phyloP scores from a whole-genome alignment of 139 green algal genomes.

The Monoraphidium neglectum region DNA sequence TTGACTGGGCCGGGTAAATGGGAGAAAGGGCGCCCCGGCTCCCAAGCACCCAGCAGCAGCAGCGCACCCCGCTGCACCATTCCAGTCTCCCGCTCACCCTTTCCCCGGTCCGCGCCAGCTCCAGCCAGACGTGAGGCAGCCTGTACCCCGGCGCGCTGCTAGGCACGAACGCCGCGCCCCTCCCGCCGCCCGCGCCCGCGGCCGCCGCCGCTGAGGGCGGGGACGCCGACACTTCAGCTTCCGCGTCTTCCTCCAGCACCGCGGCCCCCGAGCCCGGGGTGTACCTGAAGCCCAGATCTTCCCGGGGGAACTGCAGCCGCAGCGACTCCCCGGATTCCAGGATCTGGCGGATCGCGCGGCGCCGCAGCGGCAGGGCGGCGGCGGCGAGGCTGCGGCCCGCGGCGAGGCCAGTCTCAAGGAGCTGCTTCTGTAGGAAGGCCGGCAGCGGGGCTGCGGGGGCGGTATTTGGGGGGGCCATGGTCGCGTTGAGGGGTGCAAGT shows the following conservation, averaged over 20 bases:
- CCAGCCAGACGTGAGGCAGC: conserved; percentile 66
- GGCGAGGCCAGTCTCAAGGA: conserved; percentile 53
- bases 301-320: conserved; percentile 87
- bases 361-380: conserved; percentile 16
- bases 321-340: conserved; percentile 73
- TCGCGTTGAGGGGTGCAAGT: background rate
- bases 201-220: background rate
- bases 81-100: background rate
- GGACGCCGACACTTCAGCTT: conserved; percentile 1
- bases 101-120: background rate
- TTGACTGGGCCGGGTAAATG: too few species aligned
- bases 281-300: conserved; percentile 92
- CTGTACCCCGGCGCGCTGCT: conserved; percentile 52
- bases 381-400: conserved; percentile 39
- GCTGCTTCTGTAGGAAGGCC: conserved; percentile 17
- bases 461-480: too few species aligned
- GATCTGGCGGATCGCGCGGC: conserved; percentile 49
- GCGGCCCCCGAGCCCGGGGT: background rate
- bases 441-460: conserved; percentile 30
- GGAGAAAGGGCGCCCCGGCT: background rate
- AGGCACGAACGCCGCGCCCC: conserved; percentile 47
- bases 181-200: background rate
- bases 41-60: background rate
- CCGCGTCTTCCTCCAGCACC: conserved; percentile 2
- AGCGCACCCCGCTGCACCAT: background rate